Percentiles rank a stretch among this genome's conserved stretches.
phyloP scores from a whole-genome alignment of 257 asterid genomes.

The Cinchona pubescens region DNA sequence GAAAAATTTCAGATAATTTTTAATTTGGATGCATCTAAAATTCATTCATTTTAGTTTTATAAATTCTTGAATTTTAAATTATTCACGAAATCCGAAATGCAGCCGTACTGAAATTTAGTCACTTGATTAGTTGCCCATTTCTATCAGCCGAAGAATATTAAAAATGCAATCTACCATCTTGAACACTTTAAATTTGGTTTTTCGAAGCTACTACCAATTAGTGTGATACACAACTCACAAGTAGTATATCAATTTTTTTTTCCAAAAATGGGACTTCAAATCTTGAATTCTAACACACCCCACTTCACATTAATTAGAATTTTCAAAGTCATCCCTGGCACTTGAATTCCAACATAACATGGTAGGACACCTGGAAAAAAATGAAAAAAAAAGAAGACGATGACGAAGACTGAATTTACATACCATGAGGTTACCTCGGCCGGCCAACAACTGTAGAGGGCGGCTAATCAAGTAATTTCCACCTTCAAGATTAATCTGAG shows the following conservation, averaged over 20 bases:
- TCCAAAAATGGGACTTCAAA: neutral
- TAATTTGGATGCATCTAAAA: too few relatives aligned
- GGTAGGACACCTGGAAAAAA: neutral
- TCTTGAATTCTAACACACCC: neutral
- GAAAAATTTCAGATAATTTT: too few relatives aligned
- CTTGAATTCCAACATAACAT: neutral
- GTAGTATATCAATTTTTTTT: neutral
- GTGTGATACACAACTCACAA: neutral
- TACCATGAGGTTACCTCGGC: constrained; percentile 75
- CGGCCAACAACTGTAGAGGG: constrained; percentile 61
- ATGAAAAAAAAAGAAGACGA: neutral
- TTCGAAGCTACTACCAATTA: neutral
- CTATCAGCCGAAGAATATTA: neutral
- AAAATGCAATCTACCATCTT: neutral
- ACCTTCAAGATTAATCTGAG: constrained; percentile 75
- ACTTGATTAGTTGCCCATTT: neutral
- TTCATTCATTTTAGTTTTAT: too few relatives aligned
- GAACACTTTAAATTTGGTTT: neutral
- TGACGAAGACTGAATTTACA: constrained; percentile 1
- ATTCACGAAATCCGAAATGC: too few relatives aligned
- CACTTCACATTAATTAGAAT: neutral
- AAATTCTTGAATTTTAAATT: too few relatives aligned
- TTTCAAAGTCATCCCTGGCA: constrained; percentile 10
- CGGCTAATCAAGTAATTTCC: constrained; percentile 76
- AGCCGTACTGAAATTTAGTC: neutral